Evolutionary conservation across 2,329 filamentous ascomycete genomes (phyloP), one percentile per base, ranked within the genome.

Genomic region (Claviceps arundinis): DNA sequence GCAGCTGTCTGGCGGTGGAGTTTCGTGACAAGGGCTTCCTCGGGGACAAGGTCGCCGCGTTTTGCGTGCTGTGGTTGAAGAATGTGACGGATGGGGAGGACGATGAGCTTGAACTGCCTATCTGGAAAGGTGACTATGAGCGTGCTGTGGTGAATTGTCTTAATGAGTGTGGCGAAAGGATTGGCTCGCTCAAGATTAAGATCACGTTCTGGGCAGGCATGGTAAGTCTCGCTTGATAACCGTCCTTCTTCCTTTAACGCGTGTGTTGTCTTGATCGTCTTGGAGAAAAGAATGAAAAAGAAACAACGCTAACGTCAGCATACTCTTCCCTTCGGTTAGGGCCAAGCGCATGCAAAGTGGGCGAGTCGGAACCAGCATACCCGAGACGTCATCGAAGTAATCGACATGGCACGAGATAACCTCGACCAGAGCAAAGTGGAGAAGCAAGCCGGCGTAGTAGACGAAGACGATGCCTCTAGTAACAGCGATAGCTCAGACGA

Each of bases 61-160:
- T 85, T 58, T 74, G 75, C 6, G 73, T 85, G 2, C 67, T 86
- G 2, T 87, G 84, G 84, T 71, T 87, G 17, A 78, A 80, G 56
- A 79, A 87, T n/a, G 70, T 89, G 0, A 68, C 74, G 0, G 85
- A 89, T 53, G 84, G 87, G 54, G 78, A 85, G 59, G 74, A 82
- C 50, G 69, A 73, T 44, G 78, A 74, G 0, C 59, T 85, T 8
- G 73, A 71, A 4, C 61, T 89, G 3, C 67, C 78, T 5, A 75
- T 89, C 2, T 89, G 82, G 80, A 82, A 81, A 60, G 81, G 83
- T 24, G 75, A 70, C 48, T 65, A 65, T 47, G 60, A 65, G 34
- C 62, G 67, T 9, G 84, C 57, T 70, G 82, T 62, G 64, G 75
- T 56, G 55, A 72, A 59, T 55, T 74, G 54, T 58, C 58, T 61